Base-by-base conservation (phyloP, 1,284 basidiomycete species). In the Grifola frondosa region DNA sequence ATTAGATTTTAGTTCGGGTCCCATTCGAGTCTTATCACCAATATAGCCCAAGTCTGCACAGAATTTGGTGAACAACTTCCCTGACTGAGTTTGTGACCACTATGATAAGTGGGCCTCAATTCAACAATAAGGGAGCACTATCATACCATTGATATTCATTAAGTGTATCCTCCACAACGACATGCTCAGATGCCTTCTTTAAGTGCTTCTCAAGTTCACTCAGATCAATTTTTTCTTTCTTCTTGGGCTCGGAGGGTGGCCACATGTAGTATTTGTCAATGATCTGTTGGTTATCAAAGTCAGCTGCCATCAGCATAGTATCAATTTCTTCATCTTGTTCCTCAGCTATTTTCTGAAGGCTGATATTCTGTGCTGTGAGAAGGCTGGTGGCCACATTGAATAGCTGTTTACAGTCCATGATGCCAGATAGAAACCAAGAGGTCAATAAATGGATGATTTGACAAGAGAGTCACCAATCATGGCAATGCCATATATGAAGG, bases 291-390 rank as follows among this genome's bases (percentile, higher is more conserved):
- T 46, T 38, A 10, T 37, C 36, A 16, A 47, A 7, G 2, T 48
- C 42, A 0, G 36, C 30, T n/a, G 44, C 41, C 11, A 40, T 26
- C 11, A 42, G 21, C 15, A 42, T 41, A 1, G 54, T 40, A 19
- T 53, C 53, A 13, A 47, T 45, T 31, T 51, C 53, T 15, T 51
- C 46, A 1, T 29, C 42, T 21, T 52, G 46, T 8, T 54, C 54
- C 29, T 54, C 47, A 5, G 12, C 31, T 3, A 48, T 26, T 19
- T 36, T 44, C 15, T 40, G 40, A 23, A 24, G 4, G 22, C 44
- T 46, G n/a, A 48, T 30, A 10, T n/a, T 17, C 13, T 31, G 26
- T n/a, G 37, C 38, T 28, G 52, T 19, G 1, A 34, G 21, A 6
- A 42, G 34, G n/a, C 30, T 31, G 25, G 31, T 37, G 5, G 33